Conservation (phyloP, 2,329 filamentous ascomycete genomes). For the Exophiala calicioides region DNA sequence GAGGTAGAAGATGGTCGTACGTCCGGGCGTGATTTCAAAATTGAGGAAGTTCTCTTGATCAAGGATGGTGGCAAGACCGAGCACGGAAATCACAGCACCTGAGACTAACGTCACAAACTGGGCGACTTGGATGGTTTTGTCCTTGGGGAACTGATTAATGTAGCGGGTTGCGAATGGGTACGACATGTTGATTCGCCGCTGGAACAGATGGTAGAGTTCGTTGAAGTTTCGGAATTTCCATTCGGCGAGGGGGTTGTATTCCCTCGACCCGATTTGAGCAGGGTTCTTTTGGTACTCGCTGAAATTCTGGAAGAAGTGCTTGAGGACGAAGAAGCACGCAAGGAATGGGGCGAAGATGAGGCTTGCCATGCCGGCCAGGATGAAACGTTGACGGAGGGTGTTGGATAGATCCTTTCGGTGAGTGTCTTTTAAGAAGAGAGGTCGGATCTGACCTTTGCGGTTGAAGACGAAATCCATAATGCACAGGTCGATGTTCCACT, state of each 20-base stretch:
- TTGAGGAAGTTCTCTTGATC: constrained; percentile 88
- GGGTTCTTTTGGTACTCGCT: constrained; percentile 97
- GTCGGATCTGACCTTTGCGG: constrained; percentile 79
- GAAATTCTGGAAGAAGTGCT: constrained; percentile 94
- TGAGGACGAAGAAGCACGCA: constrained; percentile 79
- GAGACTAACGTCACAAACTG: constrained; percentile 84
- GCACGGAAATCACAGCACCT: constrained; percentile 80
- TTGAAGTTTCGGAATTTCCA: constrained; percentile 99
- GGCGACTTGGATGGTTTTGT: constrained; percentile 83
- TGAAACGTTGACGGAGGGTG: constrained; percentile 73
- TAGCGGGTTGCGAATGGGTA: constrained; percentile 91
- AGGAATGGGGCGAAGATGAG: constrained; percentile 84
- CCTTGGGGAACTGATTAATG: constrained; percentile 93
- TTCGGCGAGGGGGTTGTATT: constrained; percentile 89
- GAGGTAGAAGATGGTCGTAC: constrained; percentile 88
- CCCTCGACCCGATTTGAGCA: constrained; percentile 78
- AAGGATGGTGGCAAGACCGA: constrained; percentile 79
- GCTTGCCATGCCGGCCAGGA: constrained; percentile 82
- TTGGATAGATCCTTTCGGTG: constrained; percentile 76
- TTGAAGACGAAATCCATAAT: constrained; percentile 95
- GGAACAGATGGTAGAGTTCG: constrained; percentile 88
- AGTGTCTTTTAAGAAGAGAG: constrained; percentile 80
- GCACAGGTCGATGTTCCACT: constrained; percentile 89
- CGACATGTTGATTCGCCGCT: constrained; percentile 88
- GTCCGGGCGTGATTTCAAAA: constrained; percentile 87